Evolutionary conservation across 169 alveolate genomes (phyloP).

Genomic region (Plasmodium billcollinsi): DNA sequence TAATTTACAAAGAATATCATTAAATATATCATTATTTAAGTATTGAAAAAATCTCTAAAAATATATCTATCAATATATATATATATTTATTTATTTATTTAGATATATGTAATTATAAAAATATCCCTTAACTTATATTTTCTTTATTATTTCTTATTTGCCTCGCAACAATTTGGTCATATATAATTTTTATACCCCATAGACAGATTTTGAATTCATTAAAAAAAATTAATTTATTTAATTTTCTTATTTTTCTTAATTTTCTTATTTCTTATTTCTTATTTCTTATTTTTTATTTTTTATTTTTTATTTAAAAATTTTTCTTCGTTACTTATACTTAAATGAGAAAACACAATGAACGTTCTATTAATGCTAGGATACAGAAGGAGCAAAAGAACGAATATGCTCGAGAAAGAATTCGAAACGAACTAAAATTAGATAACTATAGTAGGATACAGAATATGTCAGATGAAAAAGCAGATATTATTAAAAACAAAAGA

Average conservation of each 20-base stretch:
- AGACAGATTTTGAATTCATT: too few relatives aligned
- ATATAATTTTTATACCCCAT: too few relatives aligned
- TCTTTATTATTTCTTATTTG: too few relatives aligned
- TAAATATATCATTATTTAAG: too few relatives aligned
- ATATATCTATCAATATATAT: too few relatives aligned
- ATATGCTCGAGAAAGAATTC: conserved; percentile 68
- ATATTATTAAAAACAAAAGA: conserved; percentile 45
- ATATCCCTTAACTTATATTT: too few relatives aligned
- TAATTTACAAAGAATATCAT: too few relatives aligned
- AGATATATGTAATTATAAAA: too few relatives aligned
- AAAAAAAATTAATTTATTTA: too few relatives aligned
- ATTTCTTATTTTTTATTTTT: neutral
- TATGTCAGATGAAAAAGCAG: conserved; percentile 52
- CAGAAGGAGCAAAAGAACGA: conserved; percentile 74
- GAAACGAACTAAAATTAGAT: conserved; percentile 48
- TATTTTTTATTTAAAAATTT: neutral
- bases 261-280: neutral
- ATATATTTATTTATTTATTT: too few relatives aligned
- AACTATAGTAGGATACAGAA: conserved; percentile 55
- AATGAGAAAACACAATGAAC: conserved; percentile 73
- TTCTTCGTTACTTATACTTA: neutral
- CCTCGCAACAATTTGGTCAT: too few relatives aligned
- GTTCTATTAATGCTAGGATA: conserved; percentile 43
- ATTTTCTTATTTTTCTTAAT: neutral
- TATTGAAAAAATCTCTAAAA: too few relatives aligned